Percentiles rank a stretch among this genome's conserved stretches.
These are phyloP conservation scores for Sphagnum fallax DNA, from an alignment of 228 moss, liverwort and hornwort genomes.

Conservation along the genomic window DNA sequence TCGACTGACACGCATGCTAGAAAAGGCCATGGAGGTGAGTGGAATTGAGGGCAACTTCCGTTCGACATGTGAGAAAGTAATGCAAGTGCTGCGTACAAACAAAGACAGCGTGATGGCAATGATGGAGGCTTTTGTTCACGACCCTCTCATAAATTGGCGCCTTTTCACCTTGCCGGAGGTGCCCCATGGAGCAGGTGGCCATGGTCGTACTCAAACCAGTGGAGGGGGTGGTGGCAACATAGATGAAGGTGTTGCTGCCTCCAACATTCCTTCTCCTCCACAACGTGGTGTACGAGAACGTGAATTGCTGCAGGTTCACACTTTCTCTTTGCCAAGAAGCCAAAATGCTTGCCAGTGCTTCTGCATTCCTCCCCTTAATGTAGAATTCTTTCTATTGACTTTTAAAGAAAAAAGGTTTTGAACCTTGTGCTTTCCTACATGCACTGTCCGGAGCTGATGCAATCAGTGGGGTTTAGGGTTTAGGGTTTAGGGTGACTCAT, in stretches of 20 bases:
- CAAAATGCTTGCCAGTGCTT: no score
- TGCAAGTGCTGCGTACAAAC: conserved; percentile 97
- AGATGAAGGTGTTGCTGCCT: conserved; percentile 47
- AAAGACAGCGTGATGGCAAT: conserved; percentile 99
- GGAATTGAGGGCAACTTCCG: conserved; percentile 98
- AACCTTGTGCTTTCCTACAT: neutral
- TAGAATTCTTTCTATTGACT: neutral
- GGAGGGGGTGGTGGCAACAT: conserved; percentile 28
- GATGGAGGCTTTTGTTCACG: conserved; percentile 99
- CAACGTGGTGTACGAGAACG: conserved; percentile 75
- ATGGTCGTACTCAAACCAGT: conserved; percentile 35
- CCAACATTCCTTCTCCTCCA: conserved; percentile 76
- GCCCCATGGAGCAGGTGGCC: conserved; percentile 47
- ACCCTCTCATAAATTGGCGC: conserved; percentile 97
- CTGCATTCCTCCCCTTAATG: no score
- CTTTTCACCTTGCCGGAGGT: conserved; percentile 78
- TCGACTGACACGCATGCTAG: conserved; percentile 96
- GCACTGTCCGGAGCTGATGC: no score
- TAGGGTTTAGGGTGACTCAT: no score
- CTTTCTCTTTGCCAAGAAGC: neutral
- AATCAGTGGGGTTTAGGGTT: no score
- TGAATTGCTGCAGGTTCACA: conserved; percentile 73
- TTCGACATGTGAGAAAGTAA: conserved; percentile 90
- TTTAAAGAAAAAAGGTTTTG: neutral
- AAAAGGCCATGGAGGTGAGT: conserved; percentile 99